Conservation (phyloP, 2,329 filamentous ascomycete genomes). For the Pseudocercospora vitis region DNA sequence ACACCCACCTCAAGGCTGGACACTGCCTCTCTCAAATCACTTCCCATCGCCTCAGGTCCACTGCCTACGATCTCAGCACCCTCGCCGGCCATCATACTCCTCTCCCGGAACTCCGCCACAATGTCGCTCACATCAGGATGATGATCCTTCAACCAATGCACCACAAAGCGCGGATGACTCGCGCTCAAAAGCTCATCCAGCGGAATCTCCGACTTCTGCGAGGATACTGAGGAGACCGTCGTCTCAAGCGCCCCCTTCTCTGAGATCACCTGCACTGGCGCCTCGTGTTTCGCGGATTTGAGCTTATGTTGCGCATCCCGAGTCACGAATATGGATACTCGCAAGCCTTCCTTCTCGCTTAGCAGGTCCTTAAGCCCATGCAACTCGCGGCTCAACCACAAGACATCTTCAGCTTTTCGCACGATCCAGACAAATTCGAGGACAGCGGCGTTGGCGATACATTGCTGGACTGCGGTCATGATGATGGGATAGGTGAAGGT, state of each 20-base stretch:
- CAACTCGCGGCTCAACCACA: slow-evolving; percentile 62
- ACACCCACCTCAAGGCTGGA: slow-evolving; percentile 13
- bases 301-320: slow-evolving; percentile 34
- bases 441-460: slow-evolving; percentile 8
- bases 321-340: slow-evolving; percentile 61
- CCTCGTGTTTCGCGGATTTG: not conserved
- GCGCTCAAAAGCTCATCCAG: slow-evolving; percentile 22
- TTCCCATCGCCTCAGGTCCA: slow-evolving; percentile 33
- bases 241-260: slow-evolving; percentile 3
- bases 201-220: slow-evolving; percentile 4
- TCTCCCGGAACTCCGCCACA: slow-evolving; percentile 29
- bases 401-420: slow-evolving; percentile 54
- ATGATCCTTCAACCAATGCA: slow-evolving; percentile 29
- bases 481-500: slow-evolving; percentile 54
- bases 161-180: slow-evolving; percentile 23
- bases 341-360: slow-evolving; percentile 43
- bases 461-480: slow-evolving; percentile 40
- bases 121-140: slow-evolving; percentile 29
- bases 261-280: not conserved
- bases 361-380: slow-evolving; percentile 47
- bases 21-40: slow-evolving; percentile 30
- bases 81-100: slow-evolving; percentile 26
- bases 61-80: slow-evolving; percentile 31
- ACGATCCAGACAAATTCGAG: slow-evolving; percentile 68
- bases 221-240: not conserved